These are phyloP conservation scores for Tuber borchii DNA, from an alignment of 495 filamentous ascomycete species.

Conservation along the genomic window DNA sequence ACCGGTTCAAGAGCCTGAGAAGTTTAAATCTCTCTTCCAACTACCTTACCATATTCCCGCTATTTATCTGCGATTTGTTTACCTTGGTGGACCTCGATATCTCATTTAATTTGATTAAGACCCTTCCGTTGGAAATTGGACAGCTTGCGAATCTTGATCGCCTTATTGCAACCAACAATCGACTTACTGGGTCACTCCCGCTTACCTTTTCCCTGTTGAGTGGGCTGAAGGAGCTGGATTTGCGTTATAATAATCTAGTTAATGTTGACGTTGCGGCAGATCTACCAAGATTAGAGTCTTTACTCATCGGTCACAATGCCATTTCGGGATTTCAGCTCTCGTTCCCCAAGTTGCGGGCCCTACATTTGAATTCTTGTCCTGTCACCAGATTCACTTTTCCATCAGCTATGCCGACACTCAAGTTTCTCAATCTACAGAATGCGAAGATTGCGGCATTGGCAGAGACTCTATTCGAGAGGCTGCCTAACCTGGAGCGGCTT, in stretches of 20 bases:
- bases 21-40: constrained; percentile 90
- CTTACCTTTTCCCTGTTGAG: constrained; percentile 60
- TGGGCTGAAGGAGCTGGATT: constrained; percentile 84
- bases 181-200: constrained; percentile 65
- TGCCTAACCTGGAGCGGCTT: constrained; percentile 77
- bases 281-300: constrained; percentile 76
- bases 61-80: constrained; percentile 72
- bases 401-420: constrained; percentile 68
- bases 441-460: constrained; percentile 78
- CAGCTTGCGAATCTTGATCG: constrained; percentile 71
- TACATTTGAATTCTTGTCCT: constrained; percentile 86
- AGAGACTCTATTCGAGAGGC: constrained; percentile 78
- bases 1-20: constrained; percentile 64
- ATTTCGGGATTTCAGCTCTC: constrained; percentile 79
- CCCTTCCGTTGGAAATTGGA: constrained; percentile 68
- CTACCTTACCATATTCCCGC: constrained; percentile 73
- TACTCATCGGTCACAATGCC: constrained; percentile 83
- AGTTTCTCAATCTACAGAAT: constrained; percentile 75
- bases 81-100: constrained; percentile 89
- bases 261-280: constrained; percentile 77
- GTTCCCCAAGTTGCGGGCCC: constrained; percentile 72
- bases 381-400: constrained; percentile 85
- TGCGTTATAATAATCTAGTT: constrained; percentile 81
- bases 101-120: constrained; percentile 86
- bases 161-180: constrained; percentile 93